Conservation (phyloP, 129 eudicot genomes). For the Pseudognaphalium luteoalbum region DNA sequence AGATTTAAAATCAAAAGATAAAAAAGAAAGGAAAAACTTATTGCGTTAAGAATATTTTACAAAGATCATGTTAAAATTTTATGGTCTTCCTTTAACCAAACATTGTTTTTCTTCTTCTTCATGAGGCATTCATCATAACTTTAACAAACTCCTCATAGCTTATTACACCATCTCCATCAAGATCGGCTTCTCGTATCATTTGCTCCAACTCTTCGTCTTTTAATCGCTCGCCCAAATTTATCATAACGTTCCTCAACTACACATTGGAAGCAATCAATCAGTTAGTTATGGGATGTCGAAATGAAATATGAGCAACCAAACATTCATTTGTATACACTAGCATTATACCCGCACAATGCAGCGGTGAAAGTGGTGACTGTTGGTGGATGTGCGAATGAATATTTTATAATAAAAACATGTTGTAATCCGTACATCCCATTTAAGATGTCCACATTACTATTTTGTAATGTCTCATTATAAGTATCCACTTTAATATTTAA, state of each 20-base stretch:
- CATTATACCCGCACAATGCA: too few species aligned
- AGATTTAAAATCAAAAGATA: background rate
- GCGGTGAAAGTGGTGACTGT: too few species aligned
- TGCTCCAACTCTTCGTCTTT: conserved; percentile 83
- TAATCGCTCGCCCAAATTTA: conserved; percentile 72
- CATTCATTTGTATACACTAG: too few species aligned
- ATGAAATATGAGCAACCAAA: background rate
- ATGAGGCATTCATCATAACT: conserved; percentile 56
- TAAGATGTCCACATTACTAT: too few species aligned
- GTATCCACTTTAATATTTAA: too few species aligned
- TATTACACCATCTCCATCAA: conserved; percentile 80
- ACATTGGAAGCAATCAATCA: background rate
- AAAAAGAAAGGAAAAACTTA: background rate
- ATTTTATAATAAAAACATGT: too few species aligned
- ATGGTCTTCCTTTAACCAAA: background rate
- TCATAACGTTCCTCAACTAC: conserved; percentile 80
- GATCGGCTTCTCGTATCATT: conserved; percentile 82
- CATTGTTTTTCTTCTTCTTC: background rate
- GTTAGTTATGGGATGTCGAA: background rate
- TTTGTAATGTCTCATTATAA: too few species aligned
- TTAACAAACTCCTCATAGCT: conserved; percentile 76
- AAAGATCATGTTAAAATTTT: conserved; percentile 1
- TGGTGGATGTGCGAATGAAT: too few species aligned
- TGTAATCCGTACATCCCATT: too few species aligned
- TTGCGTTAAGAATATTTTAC: background rate